Conservation (phyloP, 345 rosid species). For the Streptanthus diversifolius region DNA sequence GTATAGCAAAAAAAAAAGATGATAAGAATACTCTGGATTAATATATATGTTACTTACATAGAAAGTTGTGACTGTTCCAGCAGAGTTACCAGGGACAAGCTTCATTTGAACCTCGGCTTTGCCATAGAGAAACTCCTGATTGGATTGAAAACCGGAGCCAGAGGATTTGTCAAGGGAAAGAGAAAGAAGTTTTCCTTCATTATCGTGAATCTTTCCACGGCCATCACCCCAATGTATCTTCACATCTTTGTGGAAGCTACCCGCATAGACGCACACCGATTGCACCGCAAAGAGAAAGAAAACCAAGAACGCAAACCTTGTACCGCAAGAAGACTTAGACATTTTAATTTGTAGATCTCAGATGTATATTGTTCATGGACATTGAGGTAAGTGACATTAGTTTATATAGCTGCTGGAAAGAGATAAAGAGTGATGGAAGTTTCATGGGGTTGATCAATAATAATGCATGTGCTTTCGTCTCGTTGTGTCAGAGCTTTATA, state of each 20-base stretch:
- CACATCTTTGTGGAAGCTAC: slow-evolving; percentile 43
- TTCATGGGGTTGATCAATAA: slow-evolving; percentile 16
- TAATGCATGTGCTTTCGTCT: slow-evolving; percentile 26
- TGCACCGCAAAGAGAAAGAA: slow-evolving; percentile 18
- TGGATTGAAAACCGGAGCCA: slow-evolving; percentile 61
- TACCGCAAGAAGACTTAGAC: slow-evolving; percentile 16
- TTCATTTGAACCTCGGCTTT: slow-evolving; percentile 52
- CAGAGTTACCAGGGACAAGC: slow-evolving; percentile 57
- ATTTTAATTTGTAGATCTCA: slow-evolving; percentile 12
- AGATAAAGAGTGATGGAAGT: slow-evolving; percentile 12
- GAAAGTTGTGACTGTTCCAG: slow-evolving; percentile 54
- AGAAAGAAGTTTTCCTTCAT: slow-evolving; percentile 51
- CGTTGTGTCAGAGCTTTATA: slow-evolving; percentile 16
- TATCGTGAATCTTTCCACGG: slow-evolving; percentile 49
- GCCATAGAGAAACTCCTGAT: slow-evolving; percentile 48
- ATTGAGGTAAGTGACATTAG: not conserved
- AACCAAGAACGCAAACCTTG: slow-evolving; percentile 14
- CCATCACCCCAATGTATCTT: slow-evolving; percentile 62
- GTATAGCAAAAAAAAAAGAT: not conserved
- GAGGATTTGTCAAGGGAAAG: slow-evolving; percentile 54
- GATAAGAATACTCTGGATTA: not conserved
- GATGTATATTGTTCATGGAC: slow-evolving; percentile 25
- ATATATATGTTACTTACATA: slow-evolving; percentile 37
- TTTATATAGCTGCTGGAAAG: slow-evolving; percentile 23
- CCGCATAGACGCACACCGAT: slow-evolving; percentile 23